Conservation (phyloP, 202 grass and related monocot species). For the Schoenoplectus triqueter region DNA sequence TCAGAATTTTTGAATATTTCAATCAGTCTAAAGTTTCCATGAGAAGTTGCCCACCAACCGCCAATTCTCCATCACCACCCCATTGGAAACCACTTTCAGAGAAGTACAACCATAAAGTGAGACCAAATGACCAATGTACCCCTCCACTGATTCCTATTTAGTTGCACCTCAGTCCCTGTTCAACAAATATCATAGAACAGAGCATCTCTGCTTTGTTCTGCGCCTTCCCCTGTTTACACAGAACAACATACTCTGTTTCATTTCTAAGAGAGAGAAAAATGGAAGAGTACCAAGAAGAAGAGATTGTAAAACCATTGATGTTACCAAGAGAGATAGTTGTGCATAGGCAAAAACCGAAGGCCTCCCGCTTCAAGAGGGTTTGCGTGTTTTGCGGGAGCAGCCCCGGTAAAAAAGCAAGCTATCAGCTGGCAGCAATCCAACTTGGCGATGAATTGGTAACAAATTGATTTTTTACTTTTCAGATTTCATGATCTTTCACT, state of each 20-base stretch:
- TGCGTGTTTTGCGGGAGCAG: constrained; percentile 85
- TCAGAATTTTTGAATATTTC: not conserved
- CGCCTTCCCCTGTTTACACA: constrained; percentile 25
- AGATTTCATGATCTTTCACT: not conserved
- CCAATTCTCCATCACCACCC: not conserved
- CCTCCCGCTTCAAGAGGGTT: constrained; percentile 63
- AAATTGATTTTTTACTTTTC: constrained; percentile 3
- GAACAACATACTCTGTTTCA: not conserved
- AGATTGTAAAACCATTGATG: not conserved
- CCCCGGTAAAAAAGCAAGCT: constrained; percentile 57
- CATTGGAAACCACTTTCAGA: constrained; percentile 5
- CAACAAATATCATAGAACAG: constrained; percentile 28
- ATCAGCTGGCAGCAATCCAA: constrained; percentile 68
- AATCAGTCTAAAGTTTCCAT: constrained; percentile 16
- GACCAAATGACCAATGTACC: constrained; percentile 25
- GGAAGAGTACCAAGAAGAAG: constrained; percentile 27
- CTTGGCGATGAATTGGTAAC: constrained; percentile 69
- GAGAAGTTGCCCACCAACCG: constrained; percentile 22
- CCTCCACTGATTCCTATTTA: constrained; percentile 32
- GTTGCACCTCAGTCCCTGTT: constrained; percentile 14
- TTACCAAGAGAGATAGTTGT: not conserved
- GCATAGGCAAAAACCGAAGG: constrained; percentile 12
- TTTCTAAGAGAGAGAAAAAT: not conserved
- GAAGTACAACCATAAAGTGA: constrained; percentile 21
- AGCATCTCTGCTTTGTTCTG: constrained; percentile 14